These are phyloP conservation scores for Leccinum ponderosum DNA, from an alignment of 1,284 basidiomycete genomes.

Conservation along the genomic window DNA sequence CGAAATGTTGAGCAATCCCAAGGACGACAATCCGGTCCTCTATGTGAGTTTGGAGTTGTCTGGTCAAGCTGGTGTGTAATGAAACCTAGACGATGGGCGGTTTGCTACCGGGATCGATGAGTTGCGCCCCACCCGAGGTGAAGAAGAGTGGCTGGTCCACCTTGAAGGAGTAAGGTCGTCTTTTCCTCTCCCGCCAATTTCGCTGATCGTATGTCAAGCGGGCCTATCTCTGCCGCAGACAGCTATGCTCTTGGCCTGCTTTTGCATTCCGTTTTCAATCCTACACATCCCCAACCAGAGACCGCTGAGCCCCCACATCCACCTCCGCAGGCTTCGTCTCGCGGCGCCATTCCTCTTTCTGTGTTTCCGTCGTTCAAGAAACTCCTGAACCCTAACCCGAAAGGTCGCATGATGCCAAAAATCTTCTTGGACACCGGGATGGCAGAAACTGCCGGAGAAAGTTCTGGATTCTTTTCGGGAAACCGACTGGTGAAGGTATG, in stretches of 20 bases:
- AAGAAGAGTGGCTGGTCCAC: slow-evolving; percentile 84
- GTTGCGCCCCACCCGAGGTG: slow-evolving; percentile 84
- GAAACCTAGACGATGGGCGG: slow-evolving; percentile 68
- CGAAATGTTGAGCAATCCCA: slow-evolving; percentile 83
- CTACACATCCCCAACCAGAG: slow-evolving; percentile 67
- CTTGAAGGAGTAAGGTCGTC: slow-evolving; percentile 71
- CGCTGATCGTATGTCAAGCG: slow-evolving; percentile 42
- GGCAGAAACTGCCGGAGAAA: slow-evolving; percentile 55
- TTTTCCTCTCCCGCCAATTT: background rate
- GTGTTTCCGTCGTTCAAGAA: slow-evolving; percentile 86
- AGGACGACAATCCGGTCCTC: slow-evolving; percentile 73
- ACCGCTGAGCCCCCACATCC: slow-evolving; percentile 70
- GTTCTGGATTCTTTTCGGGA: slow-evolving; percentile 78
- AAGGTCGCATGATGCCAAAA: slow-evolving; percentile 74
- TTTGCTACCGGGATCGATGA: slow-evolving; percentile 58
- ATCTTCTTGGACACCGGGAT: slow-evolving; percentile 82
- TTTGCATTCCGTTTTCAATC: slow-evolving; percentile 86
- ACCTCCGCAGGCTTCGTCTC: slow-evolving; percentile 69
- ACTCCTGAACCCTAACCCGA: slow-evolving; percentile 86
- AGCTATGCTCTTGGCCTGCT: slow-evolving; percentile 87
- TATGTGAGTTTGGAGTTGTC: slow-evolving; percentile 59
- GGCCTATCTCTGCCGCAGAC: slow-evolving; percentile 74
- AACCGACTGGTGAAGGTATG: slow-evolving; percentile 90
- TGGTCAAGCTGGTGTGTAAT: slow-evolving; percentile 10
- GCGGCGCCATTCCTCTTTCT: slow-evolving; percentile 75